phyloP scores from a whole-genome alignment of 345 rosid genomes.

The Hibiscus trionum region DNA sequence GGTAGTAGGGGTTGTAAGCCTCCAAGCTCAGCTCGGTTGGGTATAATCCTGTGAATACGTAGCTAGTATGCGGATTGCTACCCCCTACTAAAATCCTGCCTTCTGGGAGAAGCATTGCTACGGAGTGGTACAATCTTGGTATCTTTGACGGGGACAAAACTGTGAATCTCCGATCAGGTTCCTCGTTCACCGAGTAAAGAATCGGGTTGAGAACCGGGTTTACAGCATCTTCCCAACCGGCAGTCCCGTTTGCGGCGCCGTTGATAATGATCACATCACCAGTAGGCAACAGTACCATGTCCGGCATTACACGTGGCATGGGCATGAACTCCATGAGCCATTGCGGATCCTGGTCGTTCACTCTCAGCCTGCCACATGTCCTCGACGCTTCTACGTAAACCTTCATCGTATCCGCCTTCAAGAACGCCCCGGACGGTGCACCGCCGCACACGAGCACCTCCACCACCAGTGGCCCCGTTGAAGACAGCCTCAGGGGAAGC shows the following conservation, averaged over 20 bases:
- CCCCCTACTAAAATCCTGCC: slow-evolving; percentile 82
- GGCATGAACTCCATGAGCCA: slow-evolving; percentile 85
- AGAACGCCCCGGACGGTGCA: slow-evolving; percentile 46
- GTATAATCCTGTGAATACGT: slow-evolving; percentile 59
- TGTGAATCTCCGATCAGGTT: slow-evolving; percentile 42
- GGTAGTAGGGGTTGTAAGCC: slow-evolving; percentile 64
- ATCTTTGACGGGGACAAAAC: slow-evolving; percentile 39
- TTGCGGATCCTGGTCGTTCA: slow-evolving; percentile 46
- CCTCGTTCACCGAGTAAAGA: slow-evolving; percentile 44
- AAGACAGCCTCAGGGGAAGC: slow-evolving; percentile 45
- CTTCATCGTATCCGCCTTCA: slow-evolving; percentile 27
- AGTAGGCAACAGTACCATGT: slow-evolving; percentile 60
- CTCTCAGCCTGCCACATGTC: slow-evolving; percentile 58
- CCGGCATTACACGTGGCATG: slow-evolving; percentile 60
- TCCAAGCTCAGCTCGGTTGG: slow-evolving; percentile 77
- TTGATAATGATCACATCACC: slow-evolving; percentile 59
- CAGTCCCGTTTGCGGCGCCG: slow-evolving; percentile 73
- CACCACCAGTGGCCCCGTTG: slow-evolving; percentile 19
- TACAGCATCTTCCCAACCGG: slow-evolving; percentile 69
- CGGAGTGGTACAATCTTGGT: slow-evolving; percentile 77
- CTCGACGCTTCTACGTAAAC: slow-evolving; percentile 49
- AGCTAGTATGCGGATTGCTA: slow-evolving; percentile 65
- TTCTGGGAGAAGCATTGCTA: slow-evolving; percentile 59
- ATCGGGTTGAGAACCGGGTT: slow-evolving; percentile 65
- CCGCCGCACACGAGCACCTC: slow-evolving; percentile 86